Evolutionary conservation across 2,329 filamentous ascomycete species (phyloP).

Genomic region (Ceratocystis colombiana): DNA sequence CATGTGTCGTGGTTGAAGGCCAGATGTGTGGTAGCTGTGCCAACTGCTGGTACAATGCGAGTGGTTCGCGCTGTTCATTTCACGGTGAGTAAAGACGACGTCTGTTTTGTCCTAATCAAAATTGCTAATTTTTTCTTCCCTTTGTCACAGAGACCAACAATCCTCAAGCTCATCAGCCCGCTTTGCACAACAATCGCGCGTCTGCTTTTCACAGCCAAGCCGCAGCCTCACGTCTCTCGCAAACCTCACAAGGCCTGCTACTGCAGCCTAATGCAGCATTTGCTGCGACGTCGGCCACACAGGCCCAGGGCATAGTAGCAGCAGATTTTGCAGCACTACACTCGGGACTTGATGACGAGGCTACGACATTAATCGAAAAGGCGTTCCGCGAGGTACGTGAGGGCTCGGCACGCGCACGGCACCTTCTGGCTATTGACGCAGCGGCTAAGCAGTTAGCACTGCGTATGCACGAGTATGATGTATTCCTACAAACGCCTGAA

Average conservation of each 20-base stretch:
- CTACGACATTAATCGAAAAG: conserved; percentile 38
- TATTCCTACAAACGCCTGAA: conserved; percentile 32
- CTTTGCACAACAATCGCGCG: conserved; percentile 23
- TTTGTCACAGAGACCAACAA: conserved; percentile 38
- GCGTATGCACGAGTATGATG: conserved; percentile 44
- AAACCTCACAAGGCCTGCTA: conserved; percentile 22
- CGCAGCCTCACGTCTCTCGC: conserved; percentile 27
- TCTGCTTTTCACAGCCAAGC: conserved; percentile 22
- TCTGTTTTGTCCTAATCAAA: neutral
- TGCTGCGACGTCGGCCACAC: neutral
- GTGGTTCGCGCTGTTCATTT: conserved; percentile 49
- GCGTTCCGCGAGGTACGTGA: conserved; percentile 39
- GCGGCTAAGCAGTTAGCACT: conserved; percentile 46
- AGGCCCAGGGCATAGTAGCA: neutral
- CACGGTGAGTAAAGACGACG: conserved; percentile 40
- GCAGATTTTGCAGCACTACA: conserved; percentile 11
- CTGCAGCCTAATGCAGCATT: conserved; percentile 10
- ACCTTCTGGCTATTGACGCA: conserved; percentile 44
- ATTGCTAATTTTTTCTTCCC: neutral
- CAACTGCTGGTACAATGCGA: conserved; percentile 56
- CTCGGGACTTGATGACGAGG: conserved; percentile 32
- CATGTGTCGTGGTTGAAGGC: conserved; percentile 49
- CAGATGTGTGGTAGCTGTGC: conserved; percentile 53
- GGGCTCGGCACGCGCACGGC: conserved; percentile 38
- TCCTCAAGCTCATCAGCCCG: conserved; percentile 32